Percentiles rank a stretch among this genome's conserved stretches.
Evolutionary conservation across 257 asterid species (phyloP).

Genomic region (Solanum pinnatisectum): DNA sequence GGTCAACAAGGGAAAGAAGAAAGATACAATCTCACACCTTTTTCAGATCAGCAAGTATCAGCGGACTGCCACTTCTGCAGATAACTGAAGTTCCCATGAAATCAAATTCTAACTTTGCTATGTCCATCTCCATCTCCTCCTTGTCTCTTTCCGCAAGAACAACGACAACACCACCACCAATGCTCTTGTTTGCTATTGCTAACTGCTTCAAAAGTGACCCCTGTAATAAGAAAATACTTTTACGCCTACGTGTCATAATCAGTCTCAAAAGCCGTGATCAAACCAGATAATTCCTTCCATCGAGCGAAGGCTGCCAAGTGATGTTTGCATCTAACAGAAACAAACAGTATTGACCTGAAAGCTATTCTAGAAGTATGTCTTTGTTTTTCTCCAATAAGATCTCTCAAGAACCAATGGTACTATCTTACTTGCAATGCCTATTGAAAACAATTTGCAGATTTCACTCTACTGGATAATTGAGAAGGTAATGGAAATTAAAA

Average conservation of each 20-base stretch:
- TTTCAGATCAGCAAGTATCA: constrained; percentile 91
- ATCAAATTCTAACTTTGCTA: constrained; percentile 84
- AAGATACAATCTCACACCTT: constrained; percentile 35
- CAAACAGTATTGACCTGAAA: background rate
- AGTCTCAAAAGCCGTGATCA: background rate
- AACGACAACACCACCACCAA: constrained; percentile 90
- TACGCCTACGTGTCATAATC: background rate
- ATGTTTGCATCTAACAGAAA: background rate
- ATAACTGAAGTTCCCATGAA: constrained; percentile 95
- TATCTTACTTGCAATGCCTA: background rate
- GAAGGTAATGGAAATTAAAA: background rate
- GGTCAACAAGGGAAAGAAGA: background rate
- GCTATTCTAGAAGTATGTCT: background rate
- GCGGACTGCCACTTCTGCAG: constrained; percentile 97
- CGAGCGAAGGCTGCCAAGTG: background rate
- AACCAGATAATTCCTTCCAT: background rate
- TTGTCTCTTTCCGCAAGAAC: constrained; percentile 99
- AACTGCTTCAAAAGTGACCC: constrained; percentile 95
- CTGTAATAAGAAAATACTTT: constrained; percentile 27
- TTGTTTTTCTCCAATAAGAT: background rate
- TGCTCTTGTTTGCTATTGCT: constrained; percentile 94
- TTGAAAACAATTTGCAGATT: background rate
- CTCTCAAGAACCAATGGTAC: background rate
- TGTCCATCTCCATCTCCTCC: constrained; percentile 97
- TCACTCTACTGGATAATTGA: background rate